Conservation (phyloP, 2,329 filamentous ascomycete genomes). For the Fusarium nygamai region DNA sequence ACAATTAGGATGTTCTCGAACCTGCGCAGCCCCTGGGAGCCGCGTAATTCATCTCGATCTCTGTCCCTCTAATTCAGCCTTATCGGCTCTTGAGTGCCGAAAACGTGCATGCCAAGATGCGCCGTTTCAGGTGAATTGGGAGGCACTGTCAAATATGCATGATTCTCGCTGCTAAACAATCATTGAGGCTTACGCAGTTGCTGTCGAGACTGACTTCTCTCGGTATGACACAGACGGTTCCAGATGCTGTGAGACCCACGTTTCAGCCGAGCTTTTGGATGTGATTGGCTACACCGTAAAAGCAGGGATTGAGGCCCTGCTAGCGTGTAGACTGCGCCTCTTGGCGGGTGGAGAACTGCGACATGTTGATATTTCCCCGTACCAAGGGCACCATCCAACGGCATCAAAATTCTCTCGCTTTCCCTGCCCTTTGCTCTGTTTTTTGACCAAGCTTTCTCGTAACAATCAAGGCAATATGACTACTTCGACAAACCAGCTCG, state of each 20-base stretch:
- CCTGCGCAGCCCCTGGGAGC: not conserved
- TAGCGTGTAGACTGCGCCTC: constrained; percentile 11
- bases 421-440: not conserved
- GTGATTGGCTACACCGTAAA: constrained; percentile 18
- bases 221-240: not conserved
- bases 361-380: constrained; percentile 1
- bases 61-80: not conserved
- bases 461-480: not conserved
- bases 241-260: not conserved
- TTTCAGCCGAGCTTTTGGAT: fast-evolving
- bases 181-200: not conserved
- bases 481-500: not conserved
- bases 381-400: constrained; percentile 3
- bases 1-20: not conserved
- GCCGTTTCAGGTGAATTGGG: not conserved
- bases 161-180: not conserved
- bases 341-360: not conserved
- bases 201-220: not conserved
- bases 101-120: not conserved
- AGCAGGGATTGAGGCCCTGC: not conserved
- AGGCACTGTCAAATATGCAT: not conserved
- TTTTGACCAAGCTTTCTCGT: not conserved
- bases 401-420: constrained; percentile 5
- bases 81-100: not conserved
- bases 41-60: not conserved